A percentile compares a stretch with the other conserved stretches of the same genome.
Conservation (phyloP, 306 rosid species). For the Prunus mume region DNA sequence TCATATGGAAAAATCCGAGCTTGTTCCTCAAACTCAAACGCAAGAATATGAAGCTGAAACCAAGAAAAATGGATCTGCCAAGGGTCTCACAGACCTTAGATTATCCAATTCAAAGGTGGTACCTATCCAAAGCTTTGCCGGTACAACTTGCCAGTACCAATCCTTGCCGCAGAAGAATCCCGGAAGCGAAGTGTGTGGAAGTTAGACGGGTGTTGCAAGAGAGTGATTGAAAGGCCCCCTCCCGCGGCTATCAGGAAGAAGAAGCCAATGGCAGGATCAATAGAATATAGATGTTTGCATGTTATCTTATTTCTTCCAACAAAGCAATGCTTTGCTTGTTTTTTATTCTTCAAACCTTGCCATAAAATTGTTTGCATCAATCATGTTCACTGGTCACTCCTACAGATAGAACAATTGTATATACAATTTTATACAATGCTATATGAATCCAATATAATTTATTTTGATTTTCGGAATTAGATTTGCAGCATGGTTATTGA, state of each 20-base stretch:
- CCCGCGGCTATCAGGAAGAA: not conserved
- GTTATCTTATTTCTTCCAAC: not conserved
- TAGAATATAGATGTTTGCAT: not conserved
- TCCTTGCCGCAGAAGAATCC: constrained; percentile 9
- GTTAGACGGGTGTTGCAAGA: not conserved
- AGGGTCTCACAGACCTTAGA: constrained; percentile 33
- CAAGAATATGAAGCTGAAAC: constrained; percentile 41
- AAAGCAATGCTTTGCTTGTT: constrained; percentile 8
- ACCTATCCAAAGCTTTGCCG: constrained; percentile 16
- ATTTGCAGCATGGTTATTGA: not conserved
- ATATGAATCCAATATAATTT: not conserved
- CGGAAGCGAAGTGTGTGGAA: not conserved
- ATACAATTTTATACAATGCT: constrained; percentile 14
- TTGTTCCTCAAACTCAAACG: constrained; percentile 32
- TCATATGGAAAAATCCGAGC: constrained; percentile 35
- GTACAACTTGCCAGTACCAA: constrained; percentile 32
- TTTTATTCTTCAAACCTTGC: constrained; percentile 2
- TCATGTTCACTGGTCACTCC: not conserved
- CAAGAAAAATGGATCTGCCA: constrained; percentile 32
- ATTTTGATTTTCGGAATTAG: not conserved
- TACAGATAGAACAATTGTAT: constrained; percentile 18
- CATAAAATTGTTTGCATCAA: not conserved
- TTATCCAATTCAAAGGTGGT: constrained; percentile 35
- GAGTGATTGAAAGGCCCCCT: not conserved
- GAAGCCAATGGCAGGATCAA: not conserved